A percentile compares a stretch with the other conserved stretches of the same genome.
phyloP scores from a whole-genome alignment of 176 grass and related monocot species.

The Zoysia pacifica region DNA sequence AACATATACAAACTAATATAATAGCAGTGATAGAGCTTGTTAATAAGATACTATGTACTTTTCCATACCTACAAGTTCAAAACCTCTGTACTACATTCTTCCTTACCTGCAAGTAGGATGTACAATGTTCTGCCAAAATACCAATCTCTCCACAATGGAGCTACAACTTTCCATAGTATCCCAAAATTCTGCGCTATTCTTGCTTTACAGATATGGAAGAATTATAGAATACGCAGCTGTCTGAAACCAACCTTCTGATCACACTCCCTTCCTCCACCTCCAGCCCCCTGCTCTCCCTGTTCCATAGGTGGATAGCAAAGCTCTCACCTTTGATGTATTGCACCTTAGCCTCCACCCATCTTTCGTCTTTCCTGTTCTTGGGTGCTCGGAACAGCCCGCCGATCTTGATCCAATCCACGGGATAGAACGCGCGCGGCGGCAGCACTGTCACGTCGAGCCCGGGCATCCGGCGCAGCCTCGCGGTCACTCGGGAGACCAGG shows the following conservation, averaged over 20 bases:
- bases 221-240: constrained; percentile 79
- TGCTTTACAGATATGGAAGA: constrained; percentile 41
- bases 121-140: constrained; percentile 1
- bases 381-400: constrained; percentile 61
- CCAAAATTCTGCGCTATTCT: neutral
- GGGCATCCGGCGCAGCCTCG: constrained; percentile 27
- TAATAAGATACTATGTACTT: neutral
- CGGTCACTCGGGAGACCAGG: constrained; percentile 75
- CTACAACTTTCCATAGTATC: neutral
- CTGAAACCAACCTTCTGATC: constrained; percentile 53
- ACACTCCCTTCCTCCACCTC: constrained; percentile 76
- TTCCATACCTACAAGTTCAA: constrained; percentile 24
- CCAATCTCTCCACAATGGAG: neutral
- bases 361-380: constrained; percentile 27
- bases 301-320: constrained; percentile 82
- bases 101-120: constrained; percentile 21
- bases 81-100: constrained; percentile 26
- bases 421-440: constrained; percentile 81
- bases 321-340: constrained; percentile 56
- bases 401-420: constrained; percentile 79
- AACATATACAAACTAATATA: neutral
- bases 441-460: constrained; percentile 52
- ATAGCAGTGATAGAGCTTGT: neutral
- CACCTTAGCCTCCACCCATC: constrained; percentile 65
- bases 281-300: constrained; percentile 63